phyloP scores from a whole-genome alignment of 805 yeast species.

The Limtongia smithiae region DNA sequence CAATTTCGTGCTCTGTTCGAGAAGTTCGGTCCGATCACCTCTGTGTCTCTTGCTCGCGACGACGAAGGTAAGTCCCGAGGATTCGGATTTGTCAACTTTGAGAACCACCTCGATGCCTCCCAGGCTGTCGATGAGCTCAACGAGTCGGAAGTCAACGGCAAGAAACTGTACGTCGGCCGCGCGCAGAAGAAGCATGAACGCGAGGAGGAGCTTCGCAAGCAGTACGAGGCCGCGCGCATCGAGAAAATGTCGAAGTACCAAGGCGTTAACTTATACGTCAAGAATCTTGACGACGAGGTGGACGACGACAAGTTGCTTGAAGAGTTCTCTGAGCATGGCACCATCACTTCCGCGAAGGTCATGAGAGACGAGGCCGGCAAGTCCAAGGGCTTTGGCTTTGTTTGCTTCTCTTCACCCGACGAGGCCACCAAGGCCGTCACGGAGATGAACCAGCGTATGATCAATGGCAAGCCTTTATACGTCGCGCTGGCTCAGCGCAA shows the following conservation, averaged over 20 bases:
- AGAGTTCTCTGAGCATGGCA: slow-evolving; percentile 90
- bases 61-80: slow-evolving; percentile 88
- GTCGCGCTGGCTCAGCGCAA: slow-evolving; percentile 99
- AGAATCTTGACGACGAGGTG: slow-evolving; percentile 90
- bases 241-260: slow-evolving; percentile 92
- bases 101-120: slow-evolving; percentile 79
- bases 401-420: slow-evolving; percentile 95
- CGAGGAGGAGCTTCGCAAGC: slow-evolving; percentile 89
- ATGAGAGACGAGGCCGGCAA: slow-evolving; percentile 93
- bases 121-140: slow-evolving; percentile 90
- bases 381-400: slow-evolving; percentile 98
- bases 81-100: slow-evolving; percentile 93
- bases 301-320: slow-evolving; percentile 88
- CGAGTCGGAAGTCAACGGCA: slow-evolving; percentile 80
- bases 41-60: slow-evolving; percentile 75
- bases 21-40: slow-evolving; percentile 75
- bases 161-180: slow-evolving; percentile 90
- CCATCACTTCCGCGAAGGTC: slow-evolving; percentile 92
- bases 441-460: slow-evolving; percentile 97
- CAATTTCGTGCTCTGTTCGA: slow-evolving; percentile 64
- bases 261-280: slow-evolving; percentile 94
- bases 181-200: slow-evolving; percentile 99
- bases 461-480: slow-evolving; percentile 91
- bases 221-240: slow-evolving; percentile 85
- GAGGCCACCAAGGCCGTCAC: slow-evolving; percentile 98